A percentile compares a stretch with the other conserved stretches of the same genome.
These are phyloP conservation scores for Coelastrella sp. DNA, from an alignment of 139 green algal species.

Conservation along the genomic window DNA sequence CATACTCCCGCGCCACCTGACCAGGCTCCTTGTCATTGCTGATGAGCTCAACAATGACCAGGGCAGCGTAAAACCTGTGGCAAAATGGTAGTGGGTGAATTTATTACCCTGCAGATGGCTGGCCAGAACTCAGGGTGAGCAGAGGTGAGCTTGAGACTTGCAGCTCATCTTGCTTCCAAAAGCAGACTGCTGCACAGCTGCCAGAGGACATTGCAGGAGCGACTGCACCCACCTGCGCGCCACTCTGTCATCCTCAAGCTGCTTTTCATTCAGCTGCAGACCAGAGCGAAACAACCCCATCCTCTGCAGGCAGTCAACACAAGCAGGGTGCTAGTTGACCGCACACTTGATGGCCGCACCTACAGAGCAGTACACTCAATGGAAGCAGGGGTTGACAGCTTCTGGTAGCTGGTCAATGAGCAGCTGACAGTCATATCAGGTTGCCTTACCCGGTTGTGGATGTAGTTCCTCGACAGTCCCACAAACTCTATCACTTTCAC, in stretches of 20 bases:
- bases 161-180: too few species aligned
- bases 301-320: constrained; percentile 2
- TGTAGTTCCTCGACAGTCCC: constrained; percentile 56
- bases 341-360: too few species aligned
- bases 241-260: constrained; percentile 63
- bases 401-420: too few species aligned
- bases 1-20: constrained; percentile 70
- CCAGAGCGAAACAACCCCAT: constrained; percentile 17
- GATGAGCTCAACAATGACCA: constrained; percentile 86
- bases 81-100: background rate
- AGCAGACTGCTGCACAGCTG: too few species aligned
- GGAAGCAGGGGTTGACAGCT: too few species aligned
- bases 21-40: constrained; percentile 26
- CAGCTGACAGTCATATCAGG: too few species aligned
- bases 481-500: constrained; percentile 63
- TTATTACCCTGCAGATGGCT: too few species aligned
- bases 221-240: constrained; percentile 29
- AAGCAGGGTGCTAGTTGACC: background rate
- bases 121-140: background rate
- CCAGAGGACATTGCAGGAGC: too few species aligned
- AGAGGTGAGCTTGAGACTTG: too few species aligned
- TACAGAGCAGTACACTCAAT: too few species aligned
- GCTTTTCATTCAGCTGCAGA: constrained; percentile 26
- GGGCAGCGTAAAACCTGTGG: constrained; percentile 71
- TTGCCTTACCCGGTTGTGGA: constrained; percentile 42